phyloP scores from a whole-genome alignment of 768 basidiomycete genomes.

The Russula foetens region DNA sequence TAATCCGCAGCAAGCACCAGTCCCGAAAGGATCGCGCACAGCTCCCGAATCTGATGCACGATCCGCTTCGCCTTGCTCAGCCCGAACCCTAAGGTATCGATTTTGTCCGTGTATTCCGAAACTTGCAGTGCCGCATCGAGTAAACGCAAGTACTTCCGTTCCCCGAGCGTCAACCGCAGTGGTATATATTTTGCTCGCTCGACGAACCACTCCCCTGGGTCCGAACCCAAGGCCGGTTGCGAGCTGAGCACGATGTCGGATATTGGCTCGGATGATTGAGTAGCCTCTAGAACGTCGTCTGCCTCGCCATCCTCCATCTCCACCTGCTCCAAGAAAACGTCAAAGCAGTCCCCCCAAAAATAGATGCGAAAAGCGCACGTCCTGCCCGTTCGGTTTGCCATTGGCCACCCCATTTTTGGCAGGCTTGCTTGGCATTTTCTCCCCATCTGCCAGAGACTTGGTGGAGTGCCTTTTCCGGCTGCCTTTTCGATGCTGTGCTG shows the following conservation, averaged over 20 bases:
- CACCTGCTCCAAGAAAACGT: constrained; percentile 23
- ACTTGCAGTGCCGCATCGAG: constrained; percentile 79
- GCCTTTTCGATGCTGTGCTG: constrained; percentile 78
- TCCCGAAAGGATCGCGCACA: constrained; percentile 84
- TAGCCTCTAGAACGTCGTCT: constrained; percentile 32
- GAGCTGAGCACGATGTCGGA: constrained; percentile 36
- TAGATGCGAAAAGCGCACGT: constrained; percentile 1
- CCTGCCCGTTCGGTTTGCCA: constrained; percentile 22
- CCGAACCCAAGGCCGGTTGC: constrained; percentile 50
- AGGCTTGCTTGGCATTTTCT: constrained; percentile 19
- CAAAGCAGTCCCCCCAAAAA: constrained; percentile 20
- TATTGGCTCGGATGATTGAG: constrained; percentile 19
- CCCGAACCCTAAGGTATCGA: constrained; percentile 72
- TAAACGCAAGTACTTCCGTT: constrained; percentile 79
- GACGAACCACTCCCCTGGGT: constrained; percentile 80
- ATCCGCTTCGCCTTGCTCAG: constrained; percentile 82
- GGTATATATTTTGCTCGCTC: constrained; percentile 79
- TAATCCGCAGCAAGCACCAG: constrained; percentile 78
- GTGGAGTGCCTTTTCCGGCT: constrained; percentile 56
- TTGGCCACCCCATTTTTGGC: constrained; percentile 17
- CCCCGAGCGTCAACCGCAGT: constrained; percentile 59
- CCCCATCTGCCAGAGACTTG: constrained; percentile 34
- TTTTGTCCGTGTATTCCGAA: constrained; percentile 86
- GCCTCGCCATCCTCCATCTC: constrained; percentile 33
- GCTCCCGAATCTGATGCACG: constrained; percentile 77